These are phyloP conservation scores for Venturia pyrina DNA, from an alignment of 2,329 filamentous ascomycete species.

Conservation along the genomic window DNA sequence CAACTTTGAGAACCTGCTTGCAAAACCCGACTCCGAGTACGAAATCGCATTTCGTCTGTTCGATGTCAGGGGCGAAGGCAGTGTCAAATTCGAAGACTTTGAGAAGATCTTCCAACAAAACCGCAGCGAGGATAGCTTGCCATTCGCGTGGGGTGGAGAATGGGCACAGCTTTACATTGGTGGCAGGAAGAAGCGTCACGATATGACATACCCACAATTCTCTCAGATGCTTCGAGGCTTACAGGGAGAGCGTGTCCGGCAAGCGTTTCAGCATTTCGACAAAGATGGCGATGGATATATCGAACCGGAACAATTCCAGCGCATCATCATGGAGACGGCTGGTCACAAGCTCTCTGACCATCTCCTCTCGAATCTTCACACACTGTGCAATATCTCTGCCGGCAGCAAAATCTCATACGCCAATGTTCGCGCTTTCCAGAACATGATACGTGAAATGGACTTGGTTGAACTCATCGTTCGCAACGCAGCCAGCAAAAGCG, in stretches of 20 bases:
- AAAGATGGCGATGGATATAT: constrained; percentile 91
- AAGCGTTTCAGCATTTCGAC: constrained; percentile 89
- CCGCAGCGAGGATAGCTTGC: constrained; percentile 74
- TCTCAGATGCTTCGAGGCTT: constrained; percentile 94
- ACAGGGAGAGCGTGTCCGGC: constrained; percentile 89
- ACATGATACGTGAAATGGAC: constrained; percentile 96
- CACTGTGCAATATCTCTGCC: constrained; percentile 86
- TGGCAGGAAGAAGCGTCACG: constrained; percentile 74
- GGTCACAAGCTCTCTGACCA: constrained; percentile 97
- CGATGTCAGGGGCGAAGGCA: constrained; percentile 72
- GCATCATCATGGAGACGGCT: constrained; percentile 87
- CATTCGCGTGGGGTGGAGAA: constrained; percentile 94
- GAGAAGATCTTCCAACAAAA: constrained; percentile 76
- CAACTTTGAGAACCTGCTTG: constrained; percentile 85
- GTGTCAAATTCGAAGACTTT: constrained; percentile 84
- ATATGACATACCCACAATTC: constrained; percentile 92
- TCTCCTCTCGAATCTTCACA: constrained; percentile 78
- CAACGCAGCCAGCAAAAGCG: constrained; percentile 71
- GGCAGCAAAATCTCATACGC: constrained; percentile 95
- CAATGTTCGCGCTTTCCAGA: constrained; percentile 95
- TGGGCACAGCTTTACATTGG: constrained; percentile 95
- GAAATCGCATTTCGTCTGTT: constrained; percentile 97
- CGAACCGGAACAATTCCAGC: constrained; percentile 88
- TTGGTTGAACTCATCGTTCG: constrained; percentile 88
- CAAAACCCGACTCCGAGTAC: constrained; percentile 94